Evolutionary conservation across 2,329 filamentous ascomycete genomes (phyloP), one percentile per base, ranked within the genome.

Genomic region (Pseudogymnoascus sp.): DNA sequence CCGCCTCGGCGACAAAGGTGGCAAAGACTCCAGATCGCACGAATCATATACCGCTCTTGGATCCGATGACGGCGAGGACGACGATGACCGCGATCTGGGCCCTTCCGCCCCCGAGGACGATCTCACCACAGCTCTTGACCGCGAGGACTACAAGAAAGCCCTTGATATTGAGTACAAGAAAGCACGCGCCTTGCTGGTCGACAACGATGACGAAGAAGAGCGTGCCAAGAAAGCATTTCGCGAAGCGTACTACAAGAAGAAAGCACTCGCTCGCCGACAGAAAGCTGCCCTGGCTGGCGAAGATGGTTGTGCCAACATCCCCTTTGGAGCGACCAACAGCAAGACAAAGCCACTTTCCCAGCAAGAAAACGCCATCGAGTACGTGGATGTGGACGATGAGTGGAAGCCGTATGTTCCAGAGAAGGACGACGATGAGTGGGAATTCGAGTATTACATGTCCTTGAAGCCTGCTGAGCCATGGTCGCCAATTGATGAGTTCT

Each of bases 391-490:
- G n/a, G 47, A 53, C 1, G n/a, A 18, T 5, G 47, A 56, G 8
- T 56, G 47, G 47, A 56, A 56, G 31, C 47, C 47, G 4, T 56
- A 56, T 18, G 25, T 56, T 7, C 47, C 47, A 12, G 47, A 56
- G 25, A 56, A 56, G 25, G 47, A 56, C 5, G 25, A 56, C 10
- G 47, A 56, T n/a, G 47, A 56, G 25, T 56, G 47, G 47, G 47
- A 56, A 31, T 56, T 56, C 4, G 25, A 31, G 47, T 56, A 56
- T 12, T 56, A 56, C n/a, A 56, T 56, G 47, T 56, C 47, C n/a
- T 18, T 56, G 47, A 56, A 16, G 2, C 47, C 47, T 12, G n/a
- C 10, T 33, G 25, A 31, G n/a, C 47, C 47, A 33, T 56, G 47
- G 47, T 56, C 47, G 10, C 47, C 47, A 31, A 31, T 56, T 31